phyloP scores from a whole-genome alignment of 345 rosid genomes.

The Citrus reticulata region DNA sequence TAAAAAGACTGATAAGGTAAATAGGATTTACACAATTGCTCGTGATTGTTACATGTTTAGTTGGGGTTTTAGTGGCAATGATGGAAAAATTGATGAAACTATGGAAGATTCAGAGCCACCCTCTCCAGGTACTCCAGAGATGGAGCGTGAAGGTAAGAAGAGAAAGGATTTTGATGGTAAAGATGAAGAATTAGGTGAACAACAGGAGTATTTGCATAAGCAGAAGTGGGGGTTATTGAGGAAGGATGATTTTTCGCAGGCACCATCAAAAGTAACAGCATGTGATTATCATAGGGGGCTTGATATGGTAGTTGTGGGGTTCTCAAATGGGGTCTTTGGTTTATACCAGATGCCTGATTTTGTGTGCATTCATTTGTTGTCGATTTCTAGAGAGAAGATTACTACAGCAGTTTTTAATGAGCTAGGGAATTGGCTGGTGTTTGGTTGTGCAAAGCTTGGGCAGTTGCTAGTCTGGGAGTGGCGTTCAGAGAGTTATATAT shows the following conservation, averaged over 20 bases:
- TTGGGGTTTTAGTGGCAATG: constrained; percentile 53
- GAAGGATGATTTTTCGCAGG: constrained; percentile 82
- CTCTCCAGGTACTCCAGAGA: constrained; percentile 68
- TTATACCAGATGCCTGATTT: constrained; percentile 96
- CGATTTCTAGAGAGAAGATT: constrained; percentile 83
- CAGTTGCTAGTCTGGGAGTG: constrained; percentile 98
- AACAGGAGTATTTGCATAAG: constrained; percentile 51
- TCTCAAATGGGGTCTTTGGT: constrained; percentile 87
- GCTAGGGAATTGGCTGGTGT: constrained; percentile 91
- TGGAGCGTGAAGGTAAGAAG: constrained; percentile 47
- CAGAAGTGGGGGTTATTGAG: constrained; percentile 70
- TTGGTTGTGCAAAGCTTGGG: constrained; percentile 92
- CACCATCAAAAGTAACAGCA: constrained; percentile 59
- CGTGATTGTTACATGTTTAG: constrained; percentile 79
- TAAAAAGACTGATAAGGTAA: constrained; percentile 45
- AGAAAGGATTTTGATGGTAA: constrained; percentile 59
- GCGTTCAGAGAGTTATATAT: constrained; percentile 87
- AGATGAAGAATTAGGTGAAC: constrained; percentile 27
- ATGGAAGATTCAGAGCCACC: constrained; percentile 40
- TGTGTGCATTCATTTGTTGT: constrained; percentile 75
- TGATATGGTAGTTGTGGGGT: constrained; percentile 86
- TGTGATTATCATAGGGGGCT: constrained; percentile 84
- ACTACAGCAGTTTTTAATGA: constrained; percentile 83
- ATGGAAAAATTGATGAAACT: constrained; percentile 20
- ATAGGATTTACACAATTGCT: constrained; percentile 61